phyloP scores from a whole-genome alignment of 2,329 filamentous ascomycete genomes.

The Fusarium camptoceras region DNA sequence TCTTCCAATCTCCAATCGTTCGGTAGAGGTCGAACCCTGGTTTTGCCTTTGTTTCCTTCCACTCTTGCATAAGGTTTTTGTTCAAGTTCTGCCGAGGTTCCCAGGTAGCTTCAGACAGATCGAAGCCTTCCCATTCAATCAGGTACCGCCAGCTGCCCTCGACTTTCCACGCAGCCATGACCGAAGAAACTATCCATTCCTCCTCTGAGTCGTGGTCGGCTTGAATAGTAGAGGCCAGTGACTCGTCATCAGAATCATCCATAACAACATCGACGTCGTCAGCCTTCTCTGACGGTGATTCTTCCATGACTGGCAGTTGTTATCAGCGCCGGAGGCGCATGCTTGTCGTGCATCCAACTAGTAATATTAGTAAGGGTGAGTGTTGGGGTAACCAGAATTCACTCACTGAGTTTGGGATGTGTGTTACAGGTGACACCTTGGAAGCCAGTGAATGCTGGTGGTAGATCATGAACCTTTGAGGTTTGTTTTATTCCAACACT shows the following conservation, averaged over 20 bases:
- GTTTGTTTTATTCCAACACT: neutral
- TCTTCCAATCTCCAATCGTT: constrained; percentile 53
- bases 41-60: constrained; percentile 57
- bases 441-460: neutral
- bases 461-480: neutral
- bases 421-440: neutral
- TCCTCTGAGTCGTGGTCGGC: constrained; percentile 53
- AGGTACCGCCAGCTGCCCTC: constrained; percentile 49
- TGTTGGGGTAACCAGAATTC: neutral
- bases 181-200: constrained; percentile 63
- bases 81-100: constrained; percentile 61
- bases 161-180: constrained; percentile 60
- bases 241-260: constrained; percentile 46
- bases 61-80: constrained; percentile 54
- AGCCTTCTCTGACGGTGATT: neutral
- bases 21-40: constrained; percentile 53
- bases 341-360: constrained; percentile 1
- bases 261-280: neutral
- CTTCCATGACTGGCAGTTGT: neutral
- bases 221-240: constrained; percentile 51
- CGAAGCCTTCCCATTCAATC: constrained; percentile 54
- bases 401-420: neutral
- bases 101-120: constrained; percentile 58
- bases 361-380: neutral
- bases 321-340: neutral